Conservation (phyloP, 495 filamentous ascomycete genomes). For the Daldinia caldariorum region DNA sequence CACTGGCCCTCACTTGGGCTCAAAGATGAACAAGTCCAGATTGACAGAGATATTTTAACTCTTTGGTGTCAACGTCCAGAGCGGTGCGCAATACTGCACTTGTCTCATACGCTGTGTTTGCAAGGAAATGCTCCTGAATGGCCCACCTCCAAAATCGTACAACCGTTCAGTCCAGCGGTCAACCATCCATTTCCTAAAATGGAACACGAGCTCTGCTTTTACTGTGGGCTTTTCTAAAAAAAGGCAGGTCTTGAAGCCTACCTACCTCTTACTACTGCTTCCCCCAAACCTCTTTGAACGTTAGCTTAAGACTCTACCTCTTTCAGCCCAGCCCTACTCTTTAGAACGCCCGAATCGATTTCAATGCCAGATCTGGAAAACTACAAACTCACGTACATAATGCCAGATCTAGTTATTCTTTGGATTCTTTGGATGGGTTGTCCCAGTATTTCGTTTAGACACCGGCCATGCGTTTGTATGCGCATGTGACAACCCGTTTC, state of each 20-base stretch:
- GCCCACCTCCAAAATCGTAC: constrained; percentile 32
- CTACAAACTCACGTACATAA: background rate
- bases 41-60: constrained; percentile 11
- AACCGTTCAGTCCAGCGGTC: constrained; percentile 37
- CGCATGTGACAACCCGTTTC: constrained; percentile 32
- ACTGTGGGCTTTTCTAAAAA: constrained; percentile 3
- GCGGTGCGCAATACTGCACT: constrained; percentile 30
- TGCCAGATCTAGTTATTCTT: background rate
- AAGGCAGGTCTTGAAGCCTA: constrained; percentile 2
- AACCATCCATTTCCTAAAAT: constrained; percentile 29
- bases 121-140: constrained; percentile 31
- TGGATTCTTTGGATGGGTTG: background rate
- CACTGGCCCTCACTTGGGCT: constrained; percentile 1
- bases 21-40: constrained; percentile 16
- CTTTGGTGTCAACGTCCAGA: constrained; percentile 19
- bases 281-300: constrained; percentile 1
- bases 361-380: constrained; percentile 10
- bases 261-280: too few species aligned
- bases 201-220: constrained; percentile 31
- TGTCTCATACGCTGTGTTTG: constrained; percentile 45
- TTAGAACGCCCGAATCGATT: background rate
- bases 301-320: background rate
- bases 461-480: constrained; percentile 44
- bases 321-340: constrained; percentile 1
- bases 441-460: constrained; percentile 16